These are phyloP conservation scores for Russula lepida DNA, from an alignment of 768 basidiomycete species.

Conservation along the genomic window DNA sequence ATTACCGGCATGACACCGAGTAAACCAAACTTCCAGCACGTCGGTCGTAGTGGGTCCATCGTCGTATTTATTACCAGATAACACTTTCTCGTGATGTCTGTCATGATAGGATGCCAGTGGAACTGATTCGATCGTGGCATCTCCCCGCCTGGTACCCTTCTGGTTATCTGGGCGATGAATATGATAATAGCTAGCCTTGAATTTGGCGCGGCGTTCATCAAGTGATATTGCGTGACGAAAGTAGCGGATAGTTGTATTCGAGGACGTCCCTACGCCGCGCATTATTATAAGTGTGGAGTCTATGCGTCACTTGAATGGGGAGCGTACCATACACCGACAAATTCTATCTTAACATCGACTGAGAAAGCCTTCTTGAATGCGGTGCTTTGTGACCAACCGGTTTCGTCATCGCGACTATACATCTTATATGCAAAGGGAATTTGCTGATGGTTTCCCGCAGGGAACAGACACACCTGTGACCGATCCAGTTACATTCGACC, in stretches of 20 bases:
- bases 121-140: conserved; percentile 32
- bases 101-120: conserved; percentile 7
- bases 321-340: conserved; percentile 63
- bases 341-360: conserved; percentile 61
- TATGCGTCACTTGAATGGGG: not conserved
- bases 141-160: conserved; percentile 43
- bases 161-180: conserved; percentile 30
- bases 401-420: conserved; percentile 50
- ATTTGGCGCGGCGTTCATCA: conserved; percentile 59
- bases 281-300: not conserved
- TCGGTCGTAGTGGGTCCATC: conserved; percentile 37
- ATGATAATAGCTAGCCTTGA: conserved; percentile 31
- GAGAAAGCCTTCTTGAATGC: conserved; percentile 71
- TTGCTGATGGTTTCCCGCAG: conserved; percentile 62
- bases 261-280: conserved; percentile 47
- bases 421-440: conserved; percentile 74
- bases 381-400: conserved; percentile 54
- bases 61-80: conserved; percentile 35
- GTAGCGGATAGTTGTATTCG: conserved; percentile 48
- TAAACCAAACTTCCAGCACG: conserved; percentile 75
- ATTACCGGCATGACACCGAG: conserved; percentile 62
- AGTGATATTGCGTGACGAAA: conserved; percentile 68
- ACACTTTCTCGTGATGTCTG: not conserved
- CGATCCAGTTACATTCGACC: not conserved
- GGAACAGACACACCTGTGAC: conserved; percentile 56